Evolutionary conservation across 2,329 filamentous ascomycete genomes (phyloP).

Genomic region (Aureobasidium uvarum): DNA sequence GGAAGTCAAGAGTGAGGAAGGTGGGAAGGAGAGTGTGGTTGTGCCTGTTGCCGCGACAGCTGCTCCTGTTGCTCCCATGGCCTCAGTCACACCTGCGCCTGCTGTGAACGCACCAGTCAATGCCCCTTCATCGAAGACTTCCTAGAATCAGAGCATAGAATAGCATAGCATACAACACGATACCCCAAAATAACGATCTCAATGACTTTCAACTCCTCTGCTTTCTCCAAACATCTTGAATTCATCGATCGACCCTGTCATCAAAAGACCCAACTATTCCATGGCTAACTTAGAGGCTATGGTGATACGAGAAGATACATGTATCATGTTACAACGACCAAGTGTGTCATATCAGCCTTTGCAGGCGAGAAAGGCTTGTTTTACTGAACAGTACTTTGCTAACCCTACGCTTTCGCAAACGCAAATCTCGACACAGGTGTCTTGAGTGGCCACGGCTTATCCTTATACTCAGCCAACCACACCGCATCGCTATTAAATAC

Average conservation of each 20-base stretch:
- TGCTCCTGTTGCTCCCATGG: neutral
- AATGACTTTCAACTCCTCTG: neutral
- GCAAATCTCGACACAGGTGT: neutral
- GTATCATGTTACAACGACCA: too few species aligned
- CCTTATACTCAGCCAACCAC: conserved; percentile 56
- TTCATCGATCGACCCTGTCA: too few species aligned
- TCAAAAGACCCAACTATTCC: too few species aligned
- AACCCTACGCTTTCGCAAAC: conserved; percentile 4
- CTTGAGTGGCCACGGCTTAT: neutral
- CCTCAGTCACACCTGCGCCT: neutral
- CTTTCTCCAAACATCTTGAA: neutral
- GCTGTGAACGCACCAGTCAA: neutral
- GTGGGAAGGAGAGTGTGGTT: neutral
- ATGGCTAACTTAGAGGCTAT: too few species aligned
- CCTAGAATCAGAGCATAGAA: neutral
- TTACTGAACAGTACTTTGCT: too few species aligned
- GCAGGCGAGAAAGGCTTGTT: too few species aligned
- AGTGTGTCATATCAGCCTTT: too few species aligned
- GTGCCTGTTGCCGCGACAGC: neutral
- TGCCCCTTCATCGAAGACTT: neutral
- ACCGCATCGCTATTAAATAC: conserved; percentile 70
- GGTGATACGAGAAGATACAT: too few species aligned
- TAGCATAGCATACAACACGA: neutral
- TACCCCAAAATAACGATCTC: neutral
- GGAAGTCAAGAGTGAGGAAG: neutral